Base-by-base conservation (phyloP, 371 early-diverging fungal genomes). In the Dichotomocladium elegans region DNA sequence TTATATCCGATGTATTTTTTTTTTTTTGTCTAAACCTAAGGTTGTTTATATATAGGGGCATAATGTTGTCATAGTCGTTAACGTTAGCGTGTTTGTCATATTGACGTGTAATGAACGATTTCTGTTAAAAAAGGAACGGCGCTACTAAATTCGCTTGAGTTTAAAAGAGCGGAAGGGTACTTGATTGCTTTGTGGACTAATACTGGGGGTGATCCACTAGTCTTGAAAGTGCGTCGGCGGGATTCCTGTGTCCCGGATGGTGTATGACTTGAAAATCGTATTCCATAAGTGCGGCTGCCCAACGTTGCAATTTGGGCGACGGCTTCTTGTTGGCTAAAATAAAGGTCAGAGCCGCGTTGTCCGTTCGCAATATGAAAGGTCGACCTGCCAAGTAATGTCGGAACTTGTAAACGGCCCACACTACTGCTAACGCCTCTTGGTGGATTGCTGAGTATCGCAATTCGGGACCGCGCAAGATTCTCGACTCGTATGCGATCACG, bases 341-440 rank as follows among this genome's bases (percentile, higher is more conserved):
- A 22, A 15, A 55, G 1, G 29, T 17, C 3, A 60, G 6, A 0
- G 61, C 61, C 2, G 55, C 4, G 17, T 29, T 14, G 33, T 60
- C 61, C 7, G 52, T 51, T 22, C 45, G 7, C 5, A 60, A 11
- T 0, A 47, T 49, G 30, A 61, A 70, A 6, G 41, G 15, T 3
- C 44, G 12, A 4, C 73, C 70, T 6, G 37, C 12, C 1, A 79
- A 29, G 46, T 63, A 71, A 10, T 62, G 67, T 1, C 62, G 33
- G 41, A 65, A 76, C 1, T 63, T 33, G 22, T 56, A 25, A 2
- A 64, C 33, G 7, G 65, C 72, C 60, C 55, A 67, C 6, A 76
- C 43, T 2, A 74, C 47, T 0, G 73, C 66, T 9, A 70, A 52
- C 10, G 63, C 61, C 51, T 81, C 75, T 17, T 58, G 14, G 10